Percentiles rank a stretch among this genome's conserved stretches.
Conservation (phyloP, 2,329 filamentous ascomycete species). For the Thermoascus crustaceus region DNA sequence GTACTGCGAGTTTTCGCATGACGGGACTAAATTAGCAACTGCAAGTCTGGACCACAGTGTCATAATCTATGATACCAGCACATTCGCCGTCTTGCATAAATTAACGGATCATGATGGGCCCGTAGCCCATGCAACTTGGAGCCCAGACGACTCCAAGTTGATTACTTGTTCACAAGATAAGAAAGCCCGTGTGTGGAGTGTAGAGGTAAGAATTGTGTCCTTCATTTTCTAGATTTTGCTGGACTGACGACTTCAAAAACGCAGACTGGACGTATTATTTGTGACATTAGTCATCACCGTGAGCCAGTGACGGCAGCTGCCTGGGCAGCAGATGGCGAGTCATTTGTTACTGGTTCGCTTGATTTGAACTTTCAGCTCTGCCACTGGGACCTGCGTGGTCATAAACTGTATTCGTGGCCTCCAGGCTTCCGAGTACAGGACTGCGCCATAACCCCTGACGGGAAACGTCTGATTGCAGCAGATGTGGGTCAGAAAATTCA, state of each 20-base stretch:
- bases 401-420: slow-evolving; percentile 57
- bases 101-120: slow-evolving; percentile 60
- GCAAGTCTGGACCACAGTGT: slow-evolving; percentile 68
- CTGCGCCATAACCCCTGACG: slow-evolving; percentile 72
- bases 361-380: slow-evolving; percentile 59
- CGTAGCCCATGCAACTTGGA: slow-evolving; percentile 80
- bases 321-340: slow-evolving; percentile 73
- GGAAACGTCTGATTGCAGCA: slow-evolving; percentile 69
- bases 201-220: slow-evolving; percentile 45
- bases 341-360: slow-evolving; percentile 72
- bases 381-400: slow-evolving; percentile 60
- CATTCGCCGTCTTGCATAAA: slow-evolving; percentile 56
- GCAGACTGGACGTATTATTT: slow-evolving; percentile 57
- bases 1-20: slow-evolving; percentile 83
- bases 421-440: slow-evolving; percentile 72
- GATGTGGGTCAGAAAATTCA: slow-evolving; percentile 63
- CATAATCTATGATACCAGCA: slow-evolving; percentile 70
- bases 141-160: slow-evolving; percentile 78
- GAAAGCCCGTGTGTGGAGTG: slow-evolving; percentile 67
- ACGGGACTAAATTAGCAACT: slow-evolving; percentile 73
- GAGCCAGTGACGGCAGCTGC: slow-evolving; percentile 81
- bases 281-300: slow-evolving; percentile 61
- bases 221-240: background rate
- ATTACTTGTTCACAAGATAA: slow-evolving; percentile 74
- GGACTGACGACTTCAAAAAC: background rate